Evolutionary conservation across 2,329 filamentous ascomycete species (phyloP), one percentile per base, ranked within the genome.

Genomic region (Colletotrichum cuscutae): DNA sequence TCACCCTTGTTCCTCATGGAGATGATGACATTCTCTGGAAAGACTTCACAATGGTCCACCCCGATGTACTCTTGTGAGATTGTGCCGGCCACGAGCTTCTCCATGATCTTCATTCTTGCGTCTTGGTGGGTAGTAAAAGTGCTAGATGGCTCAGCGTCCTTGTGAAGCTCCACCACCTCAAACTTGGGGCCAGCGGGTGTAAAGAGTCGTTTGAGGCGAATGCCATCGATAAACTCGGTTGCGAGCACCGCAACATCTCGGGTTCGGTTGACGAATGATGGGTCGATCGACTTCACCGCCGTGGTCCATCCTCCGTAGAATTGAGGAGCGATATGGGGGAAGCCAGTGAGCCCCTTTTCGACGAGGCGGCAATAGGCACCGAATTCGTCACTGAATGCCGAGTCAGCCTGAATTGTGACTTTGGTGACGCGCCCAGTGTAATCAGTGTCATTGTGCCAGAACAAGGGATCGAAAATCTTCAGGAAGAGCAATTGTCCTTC

Each of bases 391-490:
- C 56, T 67, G 15, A 67, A 56, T 8, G 63, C 63, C 8, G 5
- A 7, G 26, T 37, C 68, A 5, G 63, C 57, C 13, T 35, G 56
- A 0, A 35, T 4, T 4, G 60, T 30, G 22, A 58, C 26, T n/a
- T 58, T 69, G 1, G 30, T 1, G 2, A 2, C 1, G 28, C 52
- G 26, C n/a, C 24, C 24, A 24, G 24, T 24, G 24, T 24, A 24
- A 24, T 24, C 24, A 24, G 24, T 24, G 24, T 24, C 24, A 24
- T 24, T 28, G 22, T 35, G 28, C 63, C 64, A 68, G 49, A 71
- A 62, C 22, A 68, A 1, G 15, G 68, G 2, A 57, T 68, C 68
- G 3, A 30, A 71, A 1, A 71, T 4, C 63, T 71, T 71, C n/a
- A 62, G 8, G 3, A 71, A 26, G 6, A 71, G 46, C 1, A 57